Percentiles rank a stretch among this genome's conserved stretches.
phyloP scores from a whole-genome alignment of 805 yeast species.

The Komagataella ulmi region DNA sequence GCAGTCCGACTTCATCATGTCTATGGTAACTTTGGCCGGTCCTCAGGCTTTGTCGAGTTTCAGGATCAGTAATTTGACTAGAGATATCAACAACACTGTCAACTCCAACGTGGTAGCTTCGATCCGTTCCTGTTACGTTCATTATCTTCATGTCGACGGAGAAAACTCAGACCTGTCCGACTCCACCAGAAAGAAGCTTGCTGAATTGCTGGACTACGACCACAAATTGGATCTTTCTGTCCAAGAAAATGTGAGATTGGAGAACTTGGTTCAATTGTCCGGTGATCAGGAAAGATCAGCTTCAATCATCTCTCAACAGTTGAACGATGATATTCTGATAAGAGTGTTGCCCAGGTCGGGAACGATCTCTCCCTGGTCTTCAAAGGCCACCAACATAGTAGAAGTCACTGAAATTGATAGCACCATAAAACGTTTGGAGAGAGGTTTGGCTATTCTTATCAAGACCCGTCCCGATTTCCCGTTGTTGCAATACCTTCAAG shows the following conservation, averaged over 20 bases:
- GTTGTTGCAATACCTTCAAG: conserved; percentile 36
- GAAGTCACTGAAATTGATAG: conserved; percentile 73
- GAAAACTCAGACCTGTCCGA: conserved; percentile 17
- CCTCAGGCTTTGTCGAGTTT: conserved; percentile 83
- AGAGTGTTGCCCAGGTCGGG: conserved; percentile 87
- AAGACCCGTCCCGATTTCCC: conserved; percentile 64
- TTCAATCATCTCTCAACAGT: conserved; percentile 5
- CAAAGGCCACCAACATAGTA: conserved; percentile 93
- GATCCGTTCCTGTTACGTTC: conserved; percentile 66
- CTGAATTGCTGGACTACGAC: conserved; percentile 65
- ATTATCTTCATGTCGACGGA: conserved; percentile 51
- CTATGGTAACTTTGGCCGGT: conserved; percentile 57
- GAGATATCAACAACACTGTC: conserved; percentile 61
- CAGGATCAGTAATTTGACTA: conserved; percentile 60
- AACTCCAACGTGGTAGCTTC: conserved; percentile 54
- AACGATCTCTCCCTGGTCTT: conserved; percentile 98
- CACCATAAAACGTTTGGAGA: conserved; percentile 72
- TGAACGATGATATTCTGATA: conserved; percentile 37
- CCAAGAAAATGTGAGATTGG: conserved; percentile 9
- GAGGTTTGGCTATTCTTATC: conserved; percentile 72
- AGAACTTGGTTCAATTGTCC: conserved; percentile 12
- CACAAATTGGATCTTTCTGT: conserved; percentile 43
- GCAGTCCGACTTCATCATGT: not conserved
- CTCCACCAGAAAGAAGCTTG: conserved; percentile 33
- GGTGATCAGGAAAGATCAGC: conserved; percentile 11